Percentiles rank a stretch among this genome's conserved stretches.
Conservation (phyloP, 192 early-diverging fungal species). For the Glomus cerebriforme region DNA sequence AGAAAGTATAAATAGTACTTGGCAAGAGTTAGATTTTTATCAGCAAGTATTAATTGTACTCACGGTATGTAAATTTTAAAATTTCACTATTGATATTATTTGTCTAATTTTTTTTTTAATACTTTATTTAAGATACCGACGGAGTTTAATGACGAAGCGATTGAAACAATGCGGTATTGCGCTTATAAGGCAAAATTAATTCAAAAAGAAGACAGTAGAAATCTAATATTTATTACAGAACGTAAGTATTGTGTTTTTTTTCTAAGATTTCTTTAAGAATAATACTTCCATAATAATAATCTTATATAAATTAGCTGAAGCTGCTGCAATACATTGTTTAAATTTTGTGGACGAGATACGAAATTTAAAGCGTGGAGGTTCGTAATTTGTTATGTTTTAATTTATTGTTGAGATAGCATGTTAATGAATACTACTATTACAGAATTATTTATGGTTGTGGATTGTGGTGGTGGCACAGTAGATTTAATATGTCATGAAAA, state of each 20-base stretch:
- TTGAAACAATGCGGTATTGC: constrained; percentile 6
- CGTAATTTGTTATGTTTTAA: too few species aligned
- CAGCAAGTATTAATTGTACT: neutral
- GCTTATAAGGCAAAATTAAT: neutral
- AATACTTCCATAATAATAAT: too few species aligned
- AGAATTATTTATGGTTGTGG: too few species aligned
- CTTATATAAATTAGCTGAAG: too few species aligned
- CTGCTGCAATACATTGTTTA: too few species aligned
- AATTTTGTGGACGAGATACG: too few species aligned
- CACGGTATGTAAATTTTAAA: neutral
- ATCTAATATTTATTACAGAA: neutral
- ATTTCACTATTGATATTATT: neutral
- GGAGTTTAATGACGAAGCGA: neutral
- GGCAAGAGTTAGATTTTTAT: neutral
- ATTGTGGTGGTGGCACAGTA: too few species aligned
- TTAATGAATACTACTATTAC: too few species aligned
- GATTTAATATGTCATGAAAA: too few species aligned
- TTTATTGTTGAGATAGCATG: too few species aligned
- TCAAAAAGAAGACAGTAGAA: neutral
- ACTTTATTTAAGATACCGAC: neutral
- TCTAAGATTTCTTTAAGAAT: too few species aligned
- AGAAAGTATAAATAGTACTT: neutral
- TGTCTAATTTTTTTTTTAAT: neutral
- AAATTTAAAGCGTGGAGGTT: too few species aligned
- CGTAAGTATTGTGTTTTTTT: neutral